These are phyloP conservation scores for Saposhnikovia divaricata DNA, from an alignment of 129 eudicot species.

Conservation along the genomic window DNA sequence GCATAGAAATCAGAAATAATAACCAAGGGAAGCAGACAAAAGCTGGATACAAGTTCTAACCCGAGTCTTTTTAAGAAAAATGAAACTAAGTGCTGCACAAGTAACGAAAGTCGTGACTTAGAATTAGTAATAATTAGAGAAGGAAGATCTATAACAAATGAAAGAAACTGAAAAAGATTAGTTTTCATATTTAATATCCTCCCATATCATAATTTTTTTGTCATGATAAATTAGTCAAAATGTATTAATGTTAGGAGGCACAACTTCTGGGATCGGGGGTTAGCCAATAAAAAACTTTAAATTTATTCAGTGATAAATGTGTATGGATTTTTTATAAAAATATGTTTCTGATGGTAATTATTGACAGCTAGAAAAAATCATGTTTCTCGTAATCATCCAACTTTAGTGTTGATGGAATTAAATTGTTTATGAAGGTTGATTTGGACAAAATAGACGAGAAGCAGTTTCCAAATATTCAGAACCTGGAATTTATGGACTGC, in stretches of 20 bases:
- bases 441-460: constrained; percentile 71
- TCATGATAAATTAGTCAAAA: not conserved
- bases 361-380: not conserved
- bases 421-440: constrained; percentile 62
- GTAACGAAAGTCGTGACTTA: not conserved
- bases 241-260: not conserved
- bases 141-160: not conserved
- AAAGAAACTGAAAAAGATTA: not conserved
- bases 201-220: not conserved
- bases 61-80: not conserved
- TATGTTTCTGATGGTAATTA: not conserved
- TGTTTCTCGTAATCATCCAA: not conserved
- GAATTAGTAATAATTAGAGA: not conserved
- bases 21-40: not conserved
- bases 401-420: not conserved
- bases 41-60: not conserved
- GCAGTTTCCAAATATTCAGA: constrained; percentile 58
- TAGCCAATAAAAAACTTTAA: no score
- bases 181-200: not conserved
- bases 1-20: not conserved
- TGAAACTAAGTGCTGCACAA: not conserved
- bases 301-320: not conserved
- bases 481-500: constrained; percentile 78
- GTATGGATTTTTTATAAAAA: not conserved
- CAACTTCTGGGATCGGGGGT: not conserved